phyloP scores from a whole-genome alignment of 2,329 filamentous ascomycete species.

The Aaosphaeria arxii region DNA sequence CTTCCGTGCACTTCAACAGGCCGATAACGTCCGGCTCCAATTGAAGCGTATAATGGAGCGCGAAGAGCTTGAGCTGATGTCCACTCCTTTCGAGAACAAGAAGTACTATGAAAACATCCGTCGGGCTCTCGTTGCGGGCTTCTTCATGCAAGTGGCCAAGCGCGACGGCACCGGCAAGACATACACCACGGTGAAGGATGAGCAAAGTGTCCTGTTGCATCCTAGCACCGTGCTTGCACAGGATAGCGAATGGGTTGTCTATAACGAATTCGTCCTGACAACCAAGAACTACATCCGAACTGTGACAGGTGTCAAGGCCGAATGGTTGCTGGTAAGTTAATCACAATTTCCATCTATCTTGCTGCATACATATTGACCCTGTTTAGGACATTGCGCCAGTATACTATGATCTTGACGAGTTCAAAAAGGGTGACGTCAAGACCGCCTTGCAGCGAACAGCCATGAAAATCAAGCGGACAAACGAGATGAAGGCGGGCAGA shows the following conservation, averaged over 20 bases:
- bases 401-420: slow-evolving; percentile 84
- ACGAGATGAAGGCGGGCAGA: slow-evolving; percentile 22
- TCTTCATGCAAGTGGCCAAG: slow-evolving; percentile 99
- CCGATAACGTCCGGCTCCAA: slow-evolving; percentile 90
- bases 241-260: slow-evolving; percentile 94
- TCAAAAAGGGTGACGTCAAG: slow-evolving; percentile 83
- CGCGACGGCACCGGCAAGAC: slow-evolving; percentile 83
- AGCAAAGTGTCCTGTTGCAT: slow-evolving; percentile 89
- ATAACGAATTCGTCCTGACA: slow-evolving; percentile 97
- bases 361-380: slow-evolving; percentile 4
- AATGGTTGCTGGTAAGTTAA: slow-evolving; percentile 80
- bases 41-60: slow-evolving; percentile 97
- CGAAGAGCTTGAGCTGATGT: slow-evolving; percentile 78
- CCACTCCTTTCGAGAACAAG: slow-evolving; percentile 89
- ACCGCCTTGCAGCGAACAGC: slow-evolving; percentile 56
- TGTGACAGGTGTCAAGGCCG: slow-evolving; percentile 84
- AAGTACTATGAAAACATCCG: slow-evolving; percentile 98
- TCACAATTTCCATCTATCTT: neutral
- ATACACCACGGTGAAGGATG: slow-evolving; percentile 94
- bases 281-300: slow-evolving; percentile 98
- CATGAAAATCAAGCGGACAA: slow-evolving; percentile 55
- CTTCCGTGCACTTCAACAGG: slow-evolving; percentile 81
- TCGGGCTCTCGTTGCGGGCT: slow-evolving; percentile 84
- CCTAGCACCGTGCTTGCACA: slow-evolving; percentile 85
- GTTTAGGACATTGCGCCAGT: slow-evolving; percentile 81